Conservation (phyloP, 441 rosid species). For the Erodium moschatum region DNA sequence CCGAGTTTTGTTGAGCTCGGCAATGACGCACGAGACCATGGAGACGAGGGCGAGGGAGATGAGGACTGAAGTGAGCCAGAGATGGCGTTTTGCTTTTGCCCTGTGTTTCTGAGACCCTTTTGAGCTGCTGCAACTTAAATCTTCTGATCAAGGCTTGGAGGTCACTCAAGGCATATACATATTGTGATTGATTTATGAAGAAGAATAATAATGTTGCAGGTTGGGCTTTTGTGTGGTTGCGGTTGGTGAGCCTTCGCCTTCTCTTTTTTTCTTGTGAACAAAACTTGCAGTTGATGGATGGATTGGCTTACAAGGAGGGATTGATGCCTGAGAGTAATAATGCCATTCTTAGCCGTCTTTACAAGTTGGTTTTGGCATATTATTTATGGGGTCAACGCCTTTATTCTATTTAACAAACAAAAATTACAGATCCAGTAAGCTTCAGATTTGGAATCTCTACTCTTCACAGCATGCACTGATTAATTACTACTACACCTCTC, state of each 20-base stretch:
- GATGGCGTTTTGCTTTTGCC: conserved; percentile 23
- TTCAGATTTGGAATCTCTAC: background rate
- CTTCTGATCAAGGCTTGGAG: too few relatives aligned
- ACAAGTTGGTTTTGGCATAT: background rate
- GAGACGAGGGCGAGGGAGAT: conserved; percentile 41
- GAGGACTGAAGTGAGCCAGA: conserved; percentile 21
- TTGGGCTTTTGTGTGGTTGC: too few relatives aligned
- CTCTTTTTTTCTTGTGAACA: too few relatives aligned
- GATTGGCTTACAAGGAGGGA: background rate
- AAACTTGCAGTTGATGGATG: background rate
- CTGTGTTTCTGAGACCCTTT: conserved; percentile 14
- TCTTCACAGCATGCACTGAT: too few relatives aligned
- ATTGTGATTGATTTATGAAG: too few relatives aligned
- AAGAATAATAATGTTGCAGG: too few relatives aligned
- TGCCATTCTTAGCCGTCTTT: background rate
- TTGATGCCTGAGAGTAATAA: background rate
- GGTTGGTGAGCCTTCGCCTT: too few relatives aligned
- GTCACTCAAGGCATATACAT: too few relatives aligned
- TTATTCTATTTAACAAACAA: background rate
- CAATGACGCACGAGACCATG: conserved; percentile 39
- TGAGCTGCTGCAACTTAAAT: too few relatives aligned
- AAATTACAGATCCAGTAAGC: too few relatives aligned
- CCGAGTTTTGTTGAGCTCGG: conserved; percentile 54
- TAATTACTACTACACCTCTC: too few relatives aligned
- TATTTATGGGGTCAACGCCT: too few relatives aligned